Base-by-base conservation (phyloP, 345 rosid genomes). In the Corchorus olitorius region DNA sequence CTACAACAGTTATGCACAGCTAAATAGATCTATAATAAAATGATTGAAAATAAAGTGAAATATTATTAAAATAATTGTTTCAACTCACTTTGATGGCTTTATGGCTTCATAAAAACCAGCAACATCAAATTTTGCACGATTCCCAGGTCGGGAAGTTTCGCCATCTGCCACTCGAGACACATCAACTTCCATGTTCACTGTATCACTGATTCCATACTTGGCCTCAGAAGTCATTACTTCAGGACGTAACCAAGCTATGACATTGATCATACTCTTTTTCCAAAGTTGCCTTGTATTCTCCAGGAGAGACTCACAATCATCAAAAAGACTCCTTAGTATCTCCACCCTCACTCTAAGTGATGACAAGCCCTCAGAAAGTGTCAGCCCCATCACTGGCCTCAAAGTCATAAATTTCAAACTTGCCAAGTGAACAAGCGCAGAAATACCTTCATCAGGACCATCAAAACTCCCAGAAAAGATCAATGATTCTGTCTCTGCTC, bases 31-130 rank as follows among this genome's bases (percentile, higher is more conserved):
- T 65, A 54, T 17, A 48, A 65, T 27, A 46, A 13, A 58, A 19
- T 22, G 56, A 56, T 53, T 53, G 19, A 12, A 53, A 63, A 53
- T 27, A 71, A 8, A 17, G 0, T 35, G 37, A 50, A 0, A 35
- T 71, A 54, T 12, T 5, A 17, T 58, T 11, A 49, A 48, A 15
- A 69, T 48, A 39, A n/a, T 19, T 19, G 11, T 59, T 27, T n/a
- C 37, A 62, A 76, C 98, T 89, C 83, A 93, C 98, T 93, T 95
- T 80, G 96, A 90, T 74, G 93, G 98, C 84, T 89, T 95, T 80
- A 95, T 90, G 78, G 97, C 94, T 84, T 95, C 99, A 88, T 95
- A 95, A 88, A 95, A 95, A 65, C 84, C 85, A 79, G 90, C 83
- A 65, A 86, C 94, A 81, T 93, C 94, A 82, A 93, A 88, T 78